These are phyloP conservation scores for Hemileccinum impolitum DNA, from an alignment of 768 basidiomycete species.

Conservation along the genomic window DNA sequence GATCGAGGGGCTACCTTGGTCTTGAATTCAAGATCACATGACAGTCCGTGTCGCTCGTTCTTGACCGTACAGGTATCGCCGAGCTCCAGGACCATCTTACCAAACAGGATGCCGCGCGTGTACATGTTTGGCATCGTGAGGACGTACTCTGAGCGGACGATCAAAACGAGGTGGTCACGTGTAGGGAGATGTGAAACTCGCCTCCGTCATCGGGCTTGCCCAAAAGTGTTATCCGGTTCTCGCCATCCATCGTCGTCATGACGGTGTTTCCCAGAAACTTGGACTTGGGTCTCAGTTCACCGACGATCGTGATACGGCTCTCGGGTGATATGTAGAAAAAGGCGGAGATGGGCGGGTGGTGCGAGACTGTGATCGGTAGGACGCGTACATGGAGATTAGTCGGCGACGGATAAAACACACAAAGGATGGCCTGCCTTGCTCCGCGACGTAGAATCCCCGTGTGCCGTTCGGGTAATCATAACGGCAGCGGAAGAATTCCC, in stretches of 20 bases:
- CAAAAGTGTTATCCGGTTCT: conserved; percentile 82
- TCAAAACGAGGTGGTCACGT: conserved; percentile 3
- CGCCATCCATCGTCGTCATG: conserved; percentile 94
- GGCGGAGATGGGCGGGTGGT: conserved; percentile 93
- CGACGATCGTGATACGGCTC: conserved; percentile 82
- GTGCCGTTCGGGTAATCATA: conserved; percentile 91
- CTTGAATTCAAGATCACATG: conserved; percentile 93
- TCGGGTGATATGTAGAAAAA: conserved; percentile 94
- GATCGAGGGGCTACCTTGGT: conserved; percentile 63
- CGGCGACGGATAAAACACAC: background rate
- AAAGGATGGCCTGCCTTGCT: conserved; percentile 63
- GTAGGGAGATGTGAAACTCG: conserved; percentile 36
- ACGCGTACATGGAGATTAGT: conserved; percentile 3
- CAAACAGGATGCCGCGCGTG: conserved; percentile 81
- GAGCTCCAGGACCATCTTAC: conserved; percentile 94
- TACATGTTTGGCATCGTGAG: conserved; percentile 99
- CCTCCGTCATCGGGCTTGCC: conserved; percentile 85
- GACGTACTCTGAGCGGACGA: conserved; percentile 58
- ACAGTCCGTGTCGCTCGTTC: conserved; percentile 72
- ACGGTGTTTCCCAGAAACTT: conserved; percentile 97
- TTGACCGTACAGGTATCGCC: conserved; percentile 85
- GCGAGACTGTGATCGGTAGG: conserved; percentile 62
- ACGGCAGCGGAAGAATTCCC: conserved; percentile 96
- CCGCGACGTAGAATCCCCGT: conserved; percentile 94
- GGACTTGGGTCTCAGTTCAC: conserved; percentile 93